phyloP scores from a whole-genome alignment of 140 eudicot genomes.

The Flaveria floridana region DNA sequence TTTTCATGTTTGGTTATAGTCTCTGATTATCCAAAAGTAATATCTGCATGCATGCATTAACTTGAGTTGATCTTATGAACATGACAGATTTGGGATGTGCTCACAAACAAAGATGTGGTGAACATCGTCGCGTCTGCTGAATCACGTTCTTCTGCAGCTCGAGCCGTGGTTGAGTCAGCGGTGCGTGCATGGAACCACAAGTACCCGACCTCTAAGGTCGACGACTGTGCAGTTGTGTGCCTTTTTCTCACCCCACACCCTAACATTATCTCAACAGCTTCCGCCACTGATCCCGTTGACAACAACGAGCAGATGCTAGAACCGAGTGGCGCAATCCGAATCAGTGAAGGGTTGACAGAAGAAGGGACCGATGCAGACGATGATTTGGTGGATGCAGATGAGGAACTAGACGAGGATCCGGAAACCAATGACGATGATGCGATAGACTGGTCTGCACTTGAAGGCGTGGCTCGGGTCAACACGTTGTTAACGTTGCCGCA shows the following conservation, averaged over 20 bases:
- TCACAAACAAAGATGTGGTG: constrained; percentile 49
- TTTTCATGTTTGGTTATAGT: background rate
- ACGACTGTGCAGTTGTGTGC: constrained; percentile 53
- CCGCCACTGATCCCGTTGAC: constrained; percentile 26
- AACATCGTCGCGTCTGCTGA: constrained; percentile 51
- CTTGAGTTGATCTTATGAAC: background rate
- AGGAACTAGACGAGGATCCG: constrained; percentile 21
- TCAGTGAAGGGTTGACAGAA: background rate
- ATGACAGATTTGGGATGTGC: constrained; percentile 51
- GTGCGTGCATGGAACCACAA: constrained; percentile 45
- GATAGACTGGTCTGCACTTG: constrained; percentile 77
- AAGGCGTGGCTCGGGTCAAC: constrained; percentile 86
- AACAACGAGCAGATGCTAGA: constrained; percentile 30
- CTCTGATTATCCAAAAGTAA: background rate
- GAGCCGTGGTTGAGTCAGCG: constrained; percentile 46
- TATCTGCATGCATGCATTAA: background rate
- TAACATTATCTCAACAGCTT: constrained; percentile 33
- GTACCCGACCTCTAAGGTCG: constrained; percentile 54
- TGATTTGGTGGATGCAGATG: background rate
- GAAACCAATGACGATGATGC: constrained; percentile 23
- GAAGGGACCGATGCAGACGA: constrained; percentile 33
- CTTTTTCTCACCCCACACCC: constrained; percentile 31
- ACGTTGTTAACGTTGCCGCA: constrained; percentile 72
- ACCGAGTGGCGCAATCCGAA: background rate
- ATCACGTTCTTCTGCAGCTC: constrained; percentile 45